These are phyloP conservation scores for Mesostigma viride DNA, from an alignment of 139 green algal species.

Conservation along the genomic window DNA sequence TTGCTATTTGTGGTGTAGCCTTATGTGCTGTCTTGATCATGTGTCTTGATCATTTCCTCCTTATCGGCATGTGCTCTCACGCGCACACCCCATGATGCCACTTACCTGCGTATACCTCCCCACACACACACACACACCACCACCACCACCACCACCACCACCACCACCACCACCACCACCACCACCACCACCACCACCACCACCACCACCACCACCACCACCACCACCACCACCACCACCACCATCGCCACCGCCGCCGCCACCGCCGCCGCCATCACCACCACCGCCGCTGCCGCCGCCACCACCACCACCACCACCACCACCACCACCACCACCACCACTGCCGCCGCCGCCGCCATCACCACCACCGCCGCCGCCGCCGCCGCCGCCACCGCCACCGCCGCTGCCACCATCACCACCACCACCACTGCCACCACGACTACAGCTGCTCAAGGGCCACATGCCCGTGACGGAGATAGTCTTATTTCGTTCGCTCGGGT, in stretches of 20 bases:
- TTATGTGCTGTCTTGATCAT: no score
- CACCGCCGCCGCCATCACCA: no score
- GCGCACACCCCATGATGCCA: background rate
- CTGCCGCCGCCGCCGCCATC: background rate
- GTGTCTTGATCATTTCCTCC: no score
- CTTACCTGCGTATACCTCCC: background rate
- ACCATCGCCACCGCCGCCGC: background rate
- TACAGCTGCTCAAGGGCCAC: background rate
- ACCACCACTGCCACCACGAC: background rate
- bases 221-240: no score
- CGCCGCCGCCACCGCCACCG: no score
- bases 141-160: background rate
- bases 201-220: no score
- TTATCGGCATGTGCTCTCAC: background rate
- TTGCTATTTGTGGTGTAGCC: no score
- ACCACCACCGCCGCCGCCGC: no score
- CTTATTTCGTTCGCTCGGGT: background rate
- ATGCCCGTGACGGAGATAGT: background rate
- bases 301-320: no score
- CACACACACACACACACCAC: background rate
- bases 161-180: no score
- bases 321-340: no score
- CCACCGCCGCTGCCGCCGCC: background rate
- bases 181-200: no score
- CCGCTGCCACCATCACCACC: background rate